These are phyloP conservation scores for Penicillium taxi DNA, from an alignment of 495 filamentous ascomycete genomes.

Conservation along the genomic window DNA sequence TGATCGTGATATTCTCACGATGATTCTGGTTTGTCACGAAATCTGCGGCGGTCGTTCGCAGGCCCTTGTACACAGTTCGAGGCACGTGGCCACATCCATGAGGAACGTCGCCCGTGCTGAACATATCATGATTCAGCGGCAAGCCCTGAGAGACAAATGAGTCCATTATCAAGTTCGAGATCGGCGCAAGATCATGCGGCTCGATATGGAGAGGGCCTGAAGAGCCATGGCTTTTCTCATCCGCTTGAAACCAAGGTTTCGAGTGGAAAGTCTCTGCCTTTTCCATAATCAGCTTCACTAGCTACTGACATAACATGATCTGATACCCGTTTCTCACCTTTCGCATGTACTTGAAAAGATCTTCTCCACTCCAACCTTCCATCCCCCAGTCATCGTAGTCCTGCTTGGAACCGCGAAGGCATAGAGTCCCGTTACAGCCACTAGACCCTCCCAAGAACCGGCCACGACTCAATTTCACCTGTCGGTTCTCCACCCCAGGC, in stretches of 20 bases:
- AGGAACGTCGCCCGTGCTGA: conserved; percentile 37
- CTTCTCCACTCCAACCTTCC: conserved; percentile 46
- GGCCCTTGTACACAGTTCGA: conserved; percentile 42
- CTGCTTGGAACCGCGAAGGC: conserved; percentile 50
- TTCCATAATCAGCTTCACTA: not conserved
- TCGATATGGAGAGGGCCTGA: conserved; percentile 40
- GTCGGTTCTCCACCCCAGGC: conserved; percentile 44
- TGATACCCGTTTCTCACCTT: conserved; percentile 25
- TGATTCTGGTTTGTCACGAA: conserved; percentile 35
- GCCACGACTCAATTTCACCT: conserved; percentile 52
- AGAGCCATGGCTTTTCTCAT: conserved; percentile 32
- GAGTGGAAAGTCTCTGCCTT: conserved; percentile 43
- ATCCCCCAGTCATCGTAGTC: conserved; percentile 57
- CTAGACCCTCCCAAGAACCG: conserved; percentile 52
- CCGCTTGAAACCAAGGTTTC: conserved; percentile 36
- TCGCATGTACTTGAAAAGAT: conserved; percentile 45
- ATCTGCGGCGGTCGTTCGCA: conserved; percentile 42
- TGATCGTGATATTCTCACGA: conserved; percentile 30
- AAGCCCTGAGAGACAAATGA: conserved; percentile 41
- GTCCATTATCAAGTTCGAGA: conserved; percentile 38
- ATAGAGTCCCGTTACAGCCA: conserved; percentile 56
- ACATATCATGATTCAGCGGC: conserved; percentile 43
- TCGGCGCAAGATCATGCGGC: conserved; percentile 43
- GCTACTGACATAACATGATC: not conserved
- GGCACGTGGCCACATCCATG: conserved; percentile 47